Percentiles rank a stretch among this genome's conserved stretches.
These are phyloP conservation scores for Neonectria faginata DNA, from an alignment of 2,329 filamentous ascomycete genomes.

Conservation along the genomic window DNA sequence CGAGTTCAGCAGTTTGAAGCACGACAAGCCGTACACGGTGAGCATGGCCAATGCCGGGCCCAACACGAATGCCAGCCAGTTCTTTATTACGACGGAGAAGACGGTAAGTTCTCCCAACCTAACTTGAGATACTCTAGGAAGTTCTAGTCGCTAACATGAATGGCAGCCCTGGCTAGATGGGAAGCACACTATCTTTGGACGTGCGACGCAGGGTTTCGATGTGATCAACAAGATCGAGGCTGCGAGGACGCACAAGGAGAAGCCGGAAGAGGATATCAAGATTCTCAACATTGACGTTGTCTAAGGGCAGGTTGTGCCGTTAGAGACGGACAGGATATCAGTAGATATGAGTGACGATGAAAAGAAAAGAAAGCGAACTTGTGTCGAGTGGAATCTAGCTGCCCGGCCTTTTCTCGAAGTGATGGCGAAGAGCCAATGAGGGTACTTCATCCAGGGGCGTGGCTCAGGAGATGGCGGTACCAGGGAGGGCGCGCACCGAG, in stretches of 20 bases:
- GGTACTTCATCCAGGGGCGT: slow-evolving; percentile 17
- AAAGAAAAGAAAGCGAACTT: background rate
- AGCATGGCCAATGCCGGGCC: slow-evolving; percentile 98
- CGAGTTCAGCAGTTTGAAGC: slow-evolving; percentile 89
- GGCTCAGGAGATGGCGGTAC: slow-evolving; percentile 9
- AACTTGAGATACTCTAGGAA: background rate
- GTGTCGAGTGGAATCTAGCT: background rate
- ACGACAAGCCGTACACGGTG: slow-evolving; percentile 95
- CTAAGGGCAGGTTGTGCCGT: slow-evolving; percentile 46
- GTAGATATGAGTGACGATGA: slow-evolving; percentile 3
- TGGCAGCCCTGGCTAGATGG: slow-evolving; percentile 87
- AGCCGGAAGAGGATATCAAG: slow-evolving; percentile 96
- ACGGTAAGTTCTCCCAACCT: slow-evolving; percentile 67
- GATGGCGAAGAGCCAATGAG: slow-evolving; percentile 27
- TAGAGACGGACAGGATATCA: background rate
- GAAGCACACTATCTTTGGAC: slow-evolving; percentile 96
- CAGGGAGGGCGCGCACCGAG: slow-evolving; percentile 19
- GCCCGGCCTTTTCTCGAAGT: background rate
- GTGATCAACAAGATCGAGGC: slow-evolving; percentile 98
- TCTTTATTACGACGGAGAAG: slow-evolving; percentile 98
- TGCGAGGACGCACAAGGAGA: slow-evolving; percentile 85
- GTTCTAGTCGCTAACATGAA: slow-evolving; percentile 42
- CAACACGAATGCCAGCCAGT: slow-evolving; percentile 95
- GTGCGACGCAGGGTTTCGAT: slow-evolving; percentile 89
- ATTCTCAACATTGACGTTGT: slow-evolving; percentile 85